These are phyloP conservation scores for Paramecium biaurelia DNA, from an alignment of 73 alveolate genomes.

Conservation along the genomic window DNA sequence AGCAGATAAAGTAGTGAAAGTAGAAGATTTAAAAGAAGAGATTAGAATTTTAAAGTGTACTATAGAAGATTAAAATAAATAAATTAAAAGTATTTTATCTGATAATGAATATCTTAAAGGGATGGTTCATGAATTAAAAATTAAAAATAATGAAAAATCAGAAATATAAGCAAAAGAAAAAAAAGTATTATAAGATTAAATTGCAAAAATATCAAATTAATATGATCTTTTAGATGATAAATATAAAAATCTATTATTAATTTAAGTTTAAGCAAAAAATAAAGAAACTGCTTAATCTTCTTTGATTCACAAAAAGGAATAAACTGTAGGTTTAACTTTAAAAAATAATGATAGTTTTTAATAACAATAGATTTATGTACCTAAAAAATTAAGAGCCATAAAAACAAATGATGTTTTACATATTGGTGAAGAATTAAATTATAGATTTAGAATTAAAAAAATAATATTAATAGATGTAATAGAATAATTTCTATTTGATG, in stretches of 20 bases:
- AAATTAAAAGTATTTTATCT: neutral
- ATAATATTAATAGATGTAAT: conserved; percentile 25
- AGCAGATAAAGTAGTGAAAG: conserved; percentile 19
- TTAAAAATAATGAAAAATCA: conserved; percentile 21
- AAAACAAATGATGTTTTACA: neutral
- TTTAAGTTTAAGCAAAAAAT: conserved; percentile 18
- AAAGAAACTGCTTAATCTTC: conserved; percentile 19
- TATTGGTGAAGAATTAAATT: conserved; percentile 8
- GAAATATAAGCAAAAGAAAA: neutral
- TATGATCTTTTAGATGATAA: conserved; percentile 34
- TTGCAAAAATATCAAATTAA: conserved; percentile 2
- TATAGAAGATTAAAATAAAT: neutral
- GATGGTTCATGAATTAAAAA: conserved; percentile 35
- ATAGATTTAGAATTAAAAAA: conserved; percentile 30
- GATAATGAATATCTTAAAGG: conserved; percentile 34
- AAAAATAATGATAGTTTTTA: neutral
- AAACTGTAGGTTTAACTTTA: neutral
- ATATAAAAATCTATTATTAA: conserved; percentile 22
- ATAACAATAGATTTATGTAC: neutral
- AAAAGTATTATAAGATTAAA: conserved; percentile 14
- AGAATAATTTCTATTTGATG: conserved; percentile 43
- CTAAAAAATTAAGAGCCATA: conserved; percentile 32
- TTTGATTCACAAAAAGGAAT: neutral
- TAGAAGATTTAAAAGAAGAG: conserved; percentile 7
- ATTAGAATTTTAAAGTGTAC: neutral